These are phyloP conservation scores for Melianthus villosus DNA, from an alignment of 441 rosid species.

Conservation along the genomic window DNA sequence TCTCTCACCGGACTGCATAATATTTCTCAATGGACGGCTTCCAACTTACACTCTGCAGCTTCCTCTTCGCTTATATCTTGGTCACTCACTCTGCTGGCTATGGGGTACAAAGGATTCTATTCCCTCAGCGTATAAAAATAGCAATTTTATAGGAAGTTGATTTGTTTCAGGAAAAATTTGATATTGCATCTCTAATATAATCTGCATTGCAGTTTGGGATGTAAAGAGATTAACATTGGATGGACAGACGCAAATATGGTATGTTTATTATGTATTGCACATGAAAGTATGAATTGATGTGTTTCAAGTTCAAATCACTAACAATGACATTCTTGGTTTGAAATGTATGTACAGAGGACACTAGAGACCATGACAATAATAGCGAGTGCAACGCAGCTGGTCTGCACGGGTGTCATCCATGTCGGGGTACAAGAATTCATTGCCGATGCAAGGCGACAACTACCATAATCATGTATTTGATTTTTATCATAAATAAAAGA, in stretches of 20 bases:
- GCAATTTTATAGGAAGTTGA: not conserved
- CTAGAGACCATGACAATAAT: slow-evolving; percentile 55
- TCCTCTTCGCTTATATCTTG: slow-evolving; percentile 46
- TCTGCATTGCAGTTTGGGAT: slow-evolving; percentile 44
- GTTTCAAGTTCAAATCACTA: not conserved
- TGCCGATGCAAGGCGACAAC: too few relatives aligned
- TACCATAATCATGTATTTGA: too few relatives aligned
- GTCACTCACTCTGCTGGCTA: slow-evolving; percentile 57
- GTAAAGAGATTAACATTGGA: slow-evolving; percentile 64
- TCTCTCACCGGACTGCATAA: slow-evolving; percentile 49
- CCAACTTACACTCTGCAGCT: slow-evolving; percentile 49
- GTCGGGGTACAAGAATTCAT: slow-evolving; percentile 33
- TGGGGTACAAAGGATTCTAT: slow-evolving; percentile 33
- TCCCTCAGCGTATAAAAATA: not conserved
- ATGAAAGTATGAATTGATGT: too few relatives aligned
- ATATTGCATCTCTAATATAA: not conserved
- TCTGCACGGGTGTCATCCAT: slow-evolving; percentile 51
- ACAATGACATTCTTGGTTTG: not conserved
- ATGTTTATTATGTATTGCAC: too few relatives aligned
- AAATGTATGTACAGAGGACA: slow-evolving; percentile 35
- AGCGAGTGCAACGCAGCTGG: slow-evolving; percentile 43
- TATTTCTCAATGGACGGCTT: slow-evolving; percentile 25
- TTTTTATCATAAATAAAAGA: too few relatives aligned
- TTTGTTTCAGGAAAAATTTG: not conserved
- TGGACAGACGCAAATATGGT: slow-evolving; percentile 65